Percentiles rank a stretch among this genome's conserved stretches.
These are phyloP conservation scores for Ganoderma lingzhi DNA, from an alignment of 1,284 basidiomycete genomes.

Conservation along the genomic window DNA sequence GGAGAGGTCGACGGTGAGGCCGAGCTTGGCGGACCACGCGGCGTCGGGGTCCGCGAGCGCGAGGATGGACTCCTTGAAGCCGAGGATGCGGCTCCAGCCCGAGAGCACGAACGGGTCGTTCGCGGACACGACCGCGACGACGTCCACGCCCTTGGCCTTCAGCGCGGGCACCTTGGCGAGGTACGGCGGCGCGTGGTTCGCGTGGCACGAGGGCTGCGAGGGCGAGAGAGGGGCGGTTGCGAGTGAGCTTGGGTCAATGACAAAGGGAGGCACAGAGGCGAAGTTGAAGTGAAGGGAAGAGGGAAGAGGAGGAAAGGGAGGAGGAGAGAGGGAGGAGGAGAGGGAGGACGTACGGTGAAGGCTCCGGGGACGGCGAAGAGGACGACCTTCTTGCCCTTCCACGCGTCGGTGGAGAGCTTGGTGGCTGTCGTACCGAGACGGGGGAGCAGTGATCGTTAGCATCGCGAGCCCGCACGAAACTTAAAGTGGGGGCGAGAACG, in stretches of 20 bases:
- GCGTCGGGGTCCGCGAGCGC: slow-evolving; percentile 70
- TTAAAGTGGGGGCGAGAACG: slow-evolving; percentile 40
- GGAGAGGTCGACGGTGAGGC: slow-evolving; percentile 67
- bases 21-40: slow-evolving; percentile 69
- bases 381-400: slow-evolving; percentile 88
- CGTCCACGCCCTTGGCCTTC: slow-evolving; percentile 79
- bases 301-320: too few relatives aligned
- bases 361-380: slow-evolving; percentile 82
- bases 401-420: slow-evolving; percentile 65
- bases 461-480: slow-evolving; percentile 9
- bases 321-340: background rate
- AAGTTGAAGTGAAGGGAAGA: background rate
- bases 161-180: slow-evolving; percentile 70
- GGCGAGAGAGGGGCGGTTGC: background rate
- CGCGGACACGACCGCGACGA: slow-evolving; percentile 72
- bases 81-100: slow-evolving; percentile 76
- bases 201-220: slow-evolving; percentile 74
- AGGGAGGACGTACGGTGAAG: slow-evolving; percentile 66
- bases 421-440: slow-evolving; percentile 46
- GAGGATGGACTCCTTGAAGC: slow-evolving; percentile 73
- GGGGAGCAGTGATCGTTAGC: background rate
- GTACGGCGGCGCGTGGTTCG: slow-evolving; percentile 77
- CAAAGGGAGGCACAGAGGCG: background rate
- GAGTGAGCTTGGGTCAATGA: background rate
- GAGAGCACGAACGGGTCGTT: slow-evolving; percentile 84